phyloP scores from a whole-genome alignment of 148 eudicot species.

The Chenopodium suecicum region DNA sequence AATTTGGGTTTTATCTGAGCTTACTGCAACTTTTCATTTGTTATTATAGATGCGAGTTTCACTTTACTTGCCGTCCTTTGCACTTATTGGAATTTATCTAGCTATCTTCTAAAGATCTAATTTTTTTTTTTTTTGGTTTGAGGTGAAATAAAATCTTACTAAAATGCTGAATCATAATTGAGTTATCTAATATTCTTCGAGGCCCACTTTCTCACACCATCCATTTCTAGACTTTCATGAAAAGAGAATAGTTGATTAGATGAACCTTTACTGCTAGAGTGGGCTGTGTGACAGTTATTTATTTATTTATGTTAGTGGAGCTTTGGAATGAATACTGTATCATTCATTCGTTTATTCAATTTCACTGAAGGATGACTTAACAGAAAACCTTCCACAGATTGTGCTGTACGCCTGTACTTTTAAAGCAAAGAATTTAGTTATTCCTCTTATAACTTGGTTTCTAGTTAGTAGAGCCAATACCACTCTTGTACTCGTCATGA shows the following conservation, averaged over 20 bases:
- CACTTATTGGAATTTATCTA: no score
- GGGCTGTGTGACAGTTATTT: no score
- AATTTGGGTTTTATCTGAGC: no score
- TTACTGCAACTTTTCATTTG: no score
- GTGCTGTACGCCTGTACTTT: no score
- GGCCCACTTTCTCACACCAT: background rate
- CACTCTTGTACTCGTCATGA: background rate
- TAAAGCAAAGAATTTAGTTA: background rate
- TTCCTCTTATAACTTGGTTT: background rate
- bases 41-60: no score
- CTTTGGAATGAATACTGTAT: background rate
- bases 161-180: no score
- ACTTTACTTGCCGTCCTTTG: no score
- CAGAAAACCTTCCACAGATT: background rate
- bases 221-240: background rate
- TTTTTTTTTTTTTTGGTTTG: no score
- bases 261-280: background rate
- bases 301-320: background rate
- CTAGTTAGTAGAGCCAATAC: background rate
- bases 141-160: no score
- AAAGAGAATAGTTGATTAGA: background rate
- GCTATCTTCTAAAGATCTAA: no score
- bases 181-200: no score
- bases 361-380: background rate
- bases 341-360: background rate